These are phyloP conservation scores for Colletotrichum higginsianum DNA, from an alignment of 2,329 filamentous ascomycete species.

Conservation along the genomic window DNA sequence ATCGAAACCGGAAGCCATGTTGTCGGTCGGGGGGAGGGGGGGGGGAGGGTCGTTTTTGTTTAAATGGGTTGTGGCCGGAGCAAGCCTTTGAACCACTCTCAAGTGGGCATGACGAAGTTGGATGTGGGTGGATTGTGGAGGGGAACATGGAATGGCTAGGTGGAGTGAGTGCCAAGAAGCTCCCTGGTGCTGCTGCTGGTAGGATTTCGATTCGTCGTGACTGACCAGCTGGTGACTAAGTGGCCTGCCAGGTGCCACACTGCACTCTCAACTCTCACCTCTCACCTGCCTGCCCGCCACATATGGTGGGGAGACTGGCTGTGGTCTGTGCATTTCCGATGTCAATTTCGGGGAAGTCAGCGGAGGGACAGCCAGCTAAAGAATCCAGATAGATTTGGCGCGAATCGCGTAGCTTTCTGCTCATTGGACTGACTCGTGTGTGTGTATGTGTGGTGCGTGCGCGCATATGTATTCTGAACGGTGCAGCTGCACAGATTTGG, in stretches of 20 bases:
- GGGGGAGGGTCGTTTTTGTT: constrained; percentile 39
- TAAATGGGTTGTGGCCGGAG: constrained; percentile 42
- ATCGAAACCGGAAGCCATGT: constrained; percentile 75
- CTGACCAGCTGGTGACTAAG: constrained; percentile 6
- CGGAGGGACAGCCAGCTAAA: constrained; percentile 21
- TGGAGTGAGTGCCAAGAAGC: constrained; percentile 40
- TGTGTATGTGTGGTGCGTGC: too few species aligned
- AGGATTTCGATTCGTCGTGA: constrained; percentile 5
- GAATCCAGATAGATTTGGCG: constrained; percentile 19
- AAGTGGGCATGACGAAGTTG: constrained; percentile 44
- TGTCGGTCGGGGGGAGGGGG: constrained; percentile 36
- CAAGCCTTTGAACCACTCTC: constrained; percentile 41
- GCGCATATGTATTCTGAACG: neutral
- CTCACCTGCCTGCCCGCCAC: constrained; percentile 7
- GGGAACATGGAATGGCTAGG: constrained; percentile 37
- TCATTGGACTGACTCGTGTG: constrained; percentile 6
- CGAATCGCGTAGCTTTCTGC: constrained; percentile 18
- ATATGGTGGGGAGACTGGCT: constrained; percentile 23
- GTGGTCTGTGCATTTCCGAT: constrained; percentile 33
- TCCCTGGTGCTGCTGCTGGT: constrained; percentile 26
- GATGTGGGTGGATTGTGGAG: constrained; percentile 39
- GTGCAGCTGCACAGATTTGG: too few species aligned
- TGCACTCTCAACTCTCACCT: neutral
- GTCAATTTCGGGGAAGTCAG: constrained; percentile 14
- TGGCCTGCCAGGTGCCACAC: constrained; percentile 17